Conservation (phyloP, 306 rosid genomes). For the Prunus mume region DNA sequence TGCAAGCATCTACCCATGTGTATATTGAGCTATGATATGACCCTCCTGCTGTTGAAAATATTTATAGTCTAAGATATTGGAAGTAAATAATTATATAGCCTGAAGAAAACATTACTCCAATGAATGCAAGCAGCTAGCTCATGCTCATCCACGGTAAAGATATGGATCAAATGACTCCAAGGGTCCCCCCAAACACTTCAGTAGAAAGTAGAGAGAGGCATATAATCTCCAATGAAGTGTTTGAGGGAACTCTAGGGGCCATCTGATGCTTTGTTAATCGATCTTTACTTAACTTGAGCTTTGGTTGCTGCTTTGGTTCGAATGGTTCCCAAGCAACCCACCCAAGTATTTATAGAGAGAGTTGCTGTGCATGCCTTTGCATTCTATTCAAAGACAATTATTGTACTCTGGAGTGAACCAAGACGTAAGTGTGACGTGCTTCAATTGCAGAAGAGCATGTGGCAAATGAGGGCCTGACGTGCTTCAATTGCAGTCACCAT, state of each 20-base stretch:
- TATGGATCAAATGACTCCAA: neutral
- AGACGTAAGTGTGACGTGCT: neutral
- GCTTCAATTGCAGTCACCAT: too few relatives aligned
- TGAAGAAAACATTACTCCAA: neutral
- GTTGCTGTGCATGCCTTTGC: neutral
- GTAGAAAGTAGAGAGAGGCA: neutral
- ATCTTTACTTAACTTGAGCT: neutral
- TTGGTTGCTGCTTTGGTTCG: neutral
- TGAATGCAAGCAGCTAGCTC: neutral
- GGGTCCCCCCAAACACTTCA: conserved; percentile 5
- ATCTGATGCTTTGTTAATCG: neutral
- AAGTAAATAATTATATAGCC: too few relatives aligned
- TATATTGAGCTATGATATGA: too few relatives aligned
- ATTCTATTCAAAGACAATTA: neutral
- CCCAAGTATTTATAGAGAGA: neutral
- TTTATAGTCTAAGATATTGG: too few relatives aligned
- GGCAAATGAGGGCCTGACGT: too few relatives aligned
- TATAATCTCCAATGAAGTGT: neutral
- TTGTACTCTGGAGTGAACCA: neutral
- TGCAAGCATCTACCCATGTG: too few relatives aligned
- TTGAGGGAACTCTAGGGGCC: neutral
- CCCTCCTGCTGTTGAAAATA: too few relatives aligned
- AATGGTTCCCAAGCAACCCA: neutral
- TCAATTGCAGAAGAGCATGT: too few relatives aligned
- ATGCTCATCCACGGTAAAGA: neutral